These are phyloP conservation scores for Phytopythium montanum DNA, from an alignment of 352 stramenopile genomes.

Conservation along the genomic window DNA sequence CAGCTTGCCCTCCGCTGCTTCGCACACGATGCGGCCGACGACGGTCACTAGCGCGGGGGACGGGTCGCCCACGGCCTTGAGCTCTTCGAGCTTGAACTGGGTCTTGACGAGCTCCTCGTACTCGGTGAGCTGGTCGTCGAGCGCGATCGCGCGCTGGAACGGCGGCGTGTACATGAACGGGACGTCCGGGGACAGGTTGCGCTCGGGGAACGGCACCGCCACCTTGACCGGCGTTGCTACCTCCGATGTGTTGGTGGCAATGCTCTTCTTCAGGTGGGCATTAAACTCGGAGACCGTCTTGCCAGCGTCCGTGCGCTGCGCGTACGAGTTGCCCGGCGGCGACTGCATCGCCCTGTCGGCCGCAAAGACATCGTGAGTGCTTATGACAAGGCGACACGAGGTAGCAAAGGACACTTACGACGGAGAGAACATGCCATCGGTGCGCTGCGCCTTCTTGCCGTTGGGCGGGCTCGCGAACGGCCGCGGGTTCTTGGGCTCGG, in stretches of 20 bases:
- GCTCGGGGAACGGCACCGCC: conserved; percentile 42
- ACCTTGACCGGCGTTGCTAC: conserved; percentile 11
- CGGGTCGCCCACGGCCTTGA: conserved; percentile 67
- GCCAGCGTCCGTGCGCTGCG: conserved; percentile 71
- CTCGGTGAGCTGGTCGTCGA: conserved; percentile 75
- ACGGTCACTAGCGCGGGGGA: conserved; percentile 73
- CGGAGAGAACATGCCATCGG: conserved; percentile 69
- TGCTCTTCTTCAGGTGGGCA: conserved; percentile 54
- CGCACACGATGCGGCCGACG: conserved; percentile 79
- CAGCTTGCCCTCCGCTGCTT: conserved; percentile 79
- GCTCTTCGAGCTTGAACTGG: conserved; percentile 55
- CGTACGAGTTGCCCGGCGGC: conserved; percentile 63
- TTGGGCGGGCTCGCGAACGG: conserved; percentile 56
- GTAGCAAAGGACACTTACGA: too few species aligned
- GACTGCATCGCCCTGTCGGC: conserved; percentile 54
- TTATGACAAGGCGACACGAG: too few species aligned
- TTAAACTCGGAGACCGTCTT: conserved; percentile 84
- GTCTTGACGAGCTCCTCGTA: conserved; percentile 74
- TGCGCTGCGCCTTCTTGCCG: conserved; percentile 64
- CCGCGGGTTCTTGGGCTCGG: conserved; percentile 59
- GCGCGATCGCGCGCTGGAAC: conserved; percentile 66
- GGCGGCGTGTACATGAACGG: conserved; percentile 86
- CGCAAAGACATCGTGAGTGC: neutral
- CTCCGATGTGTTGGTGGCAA: conserved; percentile 20
- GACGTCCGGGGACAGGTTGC: conserved; percentile 51